Evolutionary conservation across 768 basidiomycete species (phyloP), one percentile per base, ranked within the genome.

Genomic region (Rhodotorula kratochvilovae): DNA sequence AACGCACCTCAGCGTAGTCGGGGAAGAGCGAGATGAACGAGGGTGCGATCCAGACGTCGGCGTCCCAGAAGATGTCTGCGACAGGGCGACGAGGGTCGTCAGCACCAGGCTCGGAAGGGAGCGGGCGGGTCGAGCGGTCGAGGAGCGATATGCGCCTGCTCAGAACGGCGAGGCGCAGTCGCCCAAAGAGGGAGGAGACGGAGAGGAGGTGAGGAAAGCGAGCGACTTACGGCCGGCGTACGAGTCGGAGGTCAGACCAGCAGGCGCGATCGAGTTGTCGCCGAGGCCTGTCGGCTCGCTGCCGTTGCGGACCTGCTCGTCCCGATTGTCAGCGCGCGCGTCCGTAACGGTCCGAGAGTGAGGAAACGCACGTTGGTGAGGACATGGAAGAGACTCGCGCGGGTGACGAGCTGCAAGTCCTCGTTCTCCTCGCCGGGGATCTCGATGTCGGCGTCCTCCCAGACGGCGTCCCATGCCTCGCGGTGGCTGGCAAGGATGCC

Each of bases 201-300:
- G 16, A 39, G 42, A 27, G 15, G 19, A 56, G 39, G 27, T n/a
- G 19, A 33, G 35, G n/a, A 33, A 23, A 43, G 36, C 48, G 36
- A 39, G 31, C 48, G 29, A 25, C 55, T 6, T 8, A 60, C 54
- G 54, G 10, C 25, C 54, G 4, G 70, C 67, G 43, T 75, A 75
- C 1, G 63, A 66, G 57, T 75, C 74, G 1, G 63, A 66, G 10
- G 74, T 75, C 16, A 75, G n/a, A 25, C 74, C 74, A 1, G 74
- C 70, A 7, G 74, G 74, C 5, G 70, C 74, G 36, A 75, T 75
- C 17, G 56, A 61, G 58, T 66, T 71, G 63, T 68, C 74, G 54
- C 74, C 74, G 23, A 62, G 58, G 5, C 74, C 74, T 2, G 59
- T 58, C 43, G 67, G 17, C 62, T 71, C 69, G 63, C 43, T 43